These are phyloP conservation scores for Leptodontidium sp. DNA, from an alignment of 2,329 filamentous ascomycete species.

Conservation along the genomic window DNA sequence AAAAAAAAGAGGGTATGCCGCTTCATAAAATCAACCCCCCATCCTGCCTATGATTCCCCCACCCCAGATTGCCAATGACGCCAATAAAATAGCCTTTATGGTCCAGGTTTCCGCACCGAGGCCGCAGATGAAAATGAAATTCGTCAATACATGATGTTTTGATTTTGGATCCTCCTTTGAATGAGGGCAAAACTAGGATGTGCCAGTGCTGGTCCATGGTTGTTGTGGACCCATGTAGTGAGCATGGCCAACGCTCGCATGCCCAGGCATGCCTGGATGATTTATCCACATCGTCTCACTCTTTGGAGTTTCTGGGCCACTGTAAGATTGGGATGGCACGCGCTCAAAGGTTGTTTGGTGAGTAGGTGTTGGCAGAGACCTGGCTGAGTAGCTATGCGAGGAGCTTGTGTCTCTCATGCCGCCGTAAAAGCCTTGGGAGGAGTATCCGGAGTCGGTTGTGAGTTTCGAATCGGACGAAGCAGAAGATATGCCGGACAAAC, in stretches of 20 bases:
- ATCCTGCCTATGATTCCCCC: constrained; percentile 4
- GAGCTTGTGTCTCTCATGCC: constrained; percentile 34
- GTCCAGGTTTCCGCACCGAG: neutral
- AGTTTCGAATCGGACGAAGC: constrained; percentile 40
- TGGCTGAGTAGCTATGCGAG: constrained; percentile 35
- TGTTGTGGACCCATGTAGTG: constrained; percentile 42
- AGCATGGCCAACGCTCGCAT: constrained; percentile 42
- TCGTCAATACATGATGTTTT: constrained; percentile 26
- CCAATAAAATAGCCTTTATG: constrained; percentile 4
- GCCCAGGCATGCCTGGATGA: constrained; percentile 33
- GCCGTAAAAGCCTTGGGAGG: constrained; percentile 40
- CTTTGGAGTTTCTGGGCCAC: constrained; percentile 29
- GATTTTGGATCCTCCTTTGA: neutral
- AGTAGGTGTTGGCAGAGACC: constrained; percentile 40
- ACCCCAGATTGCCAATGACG: constrained; percentile 18
- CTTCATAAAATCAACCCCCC: constrained; percentile 5
- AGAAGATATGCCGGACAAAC: constrained; percentile 39
- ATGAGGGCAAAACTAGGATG: constrained; percentile 28
- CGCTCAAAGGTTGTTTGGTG: constrained; percentile 38
- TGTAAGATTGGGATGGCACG: constrained; percentile 32
- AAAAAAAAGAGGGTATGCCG: constrained; percentile 20
- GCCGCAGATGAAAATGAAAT: constrained; percentile 23
- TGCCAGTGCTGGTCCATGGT: constrained; percentile 43
- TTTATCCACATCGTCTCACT: constrained; percentile 41
- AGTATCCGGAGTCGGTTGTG: constrained; percentile 42